phyloP scores from a whole-genome alignment of 2,329 filamentous ascomycete genomes.

The Dactylellina leptospora region DNA sequence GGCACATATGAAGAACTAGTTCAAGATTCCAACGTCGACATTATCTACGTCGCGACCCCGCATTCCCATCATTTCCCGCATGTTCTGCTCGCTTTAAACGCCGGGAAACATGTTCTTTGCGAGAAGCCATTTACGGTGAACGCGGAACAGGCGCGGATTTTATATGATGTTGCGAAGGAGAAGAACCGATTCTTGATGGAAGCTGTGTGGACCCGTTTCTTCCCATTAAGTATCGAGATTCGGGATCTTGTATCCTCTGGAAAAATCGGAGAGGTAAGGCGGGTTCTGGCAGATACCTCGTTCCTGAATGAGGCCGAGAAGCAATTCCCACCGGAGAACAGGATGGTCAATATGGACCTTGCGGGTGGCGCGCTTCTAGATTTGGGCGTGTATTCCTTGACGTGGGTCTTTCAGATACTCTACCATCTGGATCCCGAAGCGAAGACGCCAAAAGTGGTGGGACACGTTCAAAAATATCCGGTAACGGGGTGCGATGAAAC shows the following conservation, averaged over 20 bases:
- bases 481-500: constrained; percentile 78
- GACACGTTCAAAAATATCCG: constrained; percentile 76
- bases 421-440: constrained; percentile 77
- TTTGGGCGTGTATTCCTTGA: constrained; percentile 85
- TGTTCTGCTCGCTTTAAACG: constrained; percentile 80
- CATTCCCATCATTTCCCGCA: constrained; percentile 96
- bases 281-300: constrained; percentile 70
- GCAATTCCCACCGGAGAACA: constrained; percentile 70
- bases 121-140: constrained; percentile 92
- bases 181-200: constrained; percentile 84
- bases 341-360: constrained; percentile 81
- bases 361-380: constrained; percentile 85
- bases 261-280: constrained; percentile 70
- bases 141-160: constrained; percentile 75
- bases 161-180: constrained; percentile 75
- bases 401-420: constrained; percentile 88
- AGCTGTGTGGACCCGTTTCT: constrained; percentile 89
- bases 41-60: constrained; percentile 87
- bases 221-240: constrained; percentile 81
- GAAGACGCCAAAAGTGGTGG: constrained; percentile 75
- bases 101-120: constrained; percentile 87
- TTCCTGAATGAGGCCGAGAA: constrained; percentile 70
- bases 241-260: constrained; percentile 70
- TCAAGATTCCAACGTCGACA: constrained; percentile 78
- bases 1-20: constrained; percentile 85